These are phyloP conservation scores for Vinca major DNA, from an alignment of 305 asterid genomes.

Conservation along the genomic window DNA sequence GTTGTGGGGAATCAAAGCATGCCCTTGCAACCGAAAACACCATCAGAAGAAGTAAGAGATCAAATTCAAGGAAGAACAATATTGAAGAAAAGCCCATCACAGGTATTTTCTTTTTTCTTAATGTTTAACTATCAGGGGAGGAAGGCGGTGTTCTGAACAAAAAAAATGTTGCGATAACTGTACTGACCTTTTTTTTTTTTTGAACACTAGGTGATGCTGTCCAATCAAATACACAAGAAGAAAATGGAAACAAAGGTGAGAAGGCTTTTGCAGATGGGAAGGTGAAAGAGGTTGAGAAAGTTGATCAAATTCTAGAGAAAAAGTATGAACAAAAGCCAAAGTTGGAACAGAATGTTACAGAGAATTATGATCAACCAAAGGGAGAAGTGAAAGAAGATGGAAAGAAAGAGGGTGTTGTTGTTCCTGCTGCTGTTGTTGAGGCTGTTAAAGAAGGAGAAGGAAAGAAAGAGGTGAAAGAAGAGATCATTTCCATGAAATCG, in stretches of 20 bases:
- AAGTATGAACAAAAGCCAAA: not conserved
- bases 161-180: too few relatives aligned
- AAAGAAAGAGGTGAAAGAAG: conserved; percentile 22
- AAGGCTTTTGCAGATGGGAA: not conserved
- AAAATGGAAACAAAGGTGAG: not conserved
- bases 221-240: conserved; percentile 10
- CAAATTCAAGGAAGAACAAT: conserved; percentile 23
- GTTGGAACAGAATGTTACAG: conserved; percentile 10
- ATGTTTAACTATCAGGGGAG: too few relatives aligned
- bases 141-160: too few relatives aligned
- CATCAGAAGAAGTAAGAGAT: conserved; percentile 38
- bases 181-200: too few relatives aligned
- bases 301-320: not conserved
- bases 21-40: conserved; percentile 54
- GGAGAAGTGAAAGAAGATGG: conserved; percentile 19
- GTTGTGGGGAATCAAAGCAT: conserved; percentile 71
- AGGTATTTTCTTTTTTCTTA: too few relatives aligned
- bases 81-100: too few relatives aligned
- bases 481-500: not conserved
- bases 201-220: conserved; percentile 6
- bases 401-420: conserved; percentile 11
- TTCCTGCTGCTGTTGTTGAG: conserved; percentile 15
- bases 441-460: conserved; percentile 13
- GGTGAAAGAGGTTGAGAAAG: conserved; percentile 6
- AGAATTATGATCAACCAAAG: conserved; percentile 13